Percentiles rank a stretch among this genome's conserved stretches.
Evolutionary conservation across 2,329 filamentous ascomycete species (phyloP).

Genomic region (Venturia carpophila): DNA sequence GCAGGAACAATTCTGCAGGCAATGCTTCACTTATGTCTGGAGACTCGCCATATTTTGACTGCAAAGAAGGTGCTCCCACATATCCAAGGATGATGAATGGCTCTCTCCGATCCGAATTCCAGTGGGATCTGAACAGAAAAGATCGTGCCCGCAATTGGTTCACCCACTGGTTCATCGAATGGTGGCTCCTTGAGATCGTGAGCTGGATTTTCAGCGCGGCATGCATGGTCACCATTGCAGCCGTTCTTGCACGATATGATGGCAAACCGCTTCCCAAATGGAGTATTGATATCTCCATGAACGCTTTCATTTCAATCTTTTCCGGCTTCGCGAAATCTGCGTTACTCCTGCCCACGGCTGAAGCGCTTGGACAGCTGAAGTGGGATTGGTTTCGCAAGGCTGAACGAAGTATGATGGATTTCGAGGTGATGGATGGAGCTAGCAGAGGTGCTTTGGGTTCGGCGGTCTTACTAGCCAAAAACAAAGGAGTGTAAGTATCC

Average conservation of each 20-base stretch:
- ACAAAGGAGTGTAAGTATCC: slow-evolving; percentile 18
- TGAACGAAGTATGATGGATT: slow-evolving; percentile 29
- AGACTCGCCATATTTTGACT: not conserved
- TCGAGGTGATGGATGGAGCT: slow-evolving; percentile 29
- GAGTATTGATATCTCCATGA: slow-evolving; percentile 29
- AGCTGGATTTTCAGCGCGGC: slow-evolving; percentile 27
- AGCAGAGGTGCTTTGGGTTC: slow-evolving; percentile 18
- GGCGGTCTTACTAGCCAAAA: slow-evolving; percentile 10
- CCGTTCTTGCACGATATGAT: slow-evolving; percentile 27
- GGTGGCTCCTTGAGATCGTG: slow-evolving; percentile 28
- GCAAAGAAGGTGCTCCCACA: not conserved
- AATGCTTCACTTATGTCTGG: not conserved
- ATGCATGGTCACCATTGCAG: slow-evolving; percentile 31
- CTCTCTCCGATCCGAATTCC: slow-evolving; percentile 6
- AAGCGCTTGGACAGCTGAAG: slow-evolving; percentile 31
- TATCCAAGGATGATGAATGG: slow-evolving; percentile 11
- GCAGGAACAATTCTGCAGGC: not conserved
- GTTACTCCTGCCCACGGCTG: slow-evolving; percentile 26
- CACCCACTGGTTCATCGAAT: slow-evolving; percentile 20
- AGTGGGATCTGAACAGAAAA: slow-evolving; percentile 4
- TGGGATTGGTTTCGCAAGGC: slow-evolving; percentile 31
- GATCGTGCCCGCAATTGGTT: slow-evolving; percentile 16
- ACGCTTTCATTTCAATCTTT: slow-evolving; percentile 27
- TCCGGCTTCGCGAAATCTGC: slow-evolving; percentile 27
- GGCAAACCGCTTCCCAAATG: slow-evolving; percentile 27